Conservation (phyloP, 2,329 filamentous ascomycete genomes). For the Parascedosporium putredinis region DNA sequence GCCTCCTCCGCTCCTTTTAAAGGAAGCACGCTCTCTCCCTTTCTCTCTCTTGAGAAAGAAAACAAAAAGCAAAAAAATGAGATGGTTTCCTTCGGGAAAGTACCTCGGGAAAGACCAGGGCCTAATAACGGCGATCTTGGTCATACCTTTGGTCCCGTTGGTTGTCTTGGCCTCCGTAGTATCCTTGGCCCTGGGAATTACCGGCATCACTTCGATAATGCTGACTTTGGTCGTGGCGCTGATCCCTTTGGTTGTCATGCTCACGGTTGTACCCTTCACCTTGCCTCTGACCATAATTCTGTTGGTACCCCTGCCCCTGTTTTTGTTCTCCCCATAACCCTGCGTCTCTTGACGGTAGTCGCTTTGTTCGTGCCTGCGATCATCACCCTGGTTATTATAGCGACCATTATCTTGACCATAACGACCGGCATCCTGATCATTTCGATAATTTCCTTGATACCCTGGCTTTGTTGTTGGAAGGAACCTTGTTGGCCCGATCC, state of each 20-base stretch:
- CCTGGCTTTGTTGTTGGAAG: slow-evolving; percentile 9
- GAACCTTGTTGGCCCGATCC: slow-evolving; percentile 7
- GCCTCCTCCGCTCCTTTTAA: too few species aligned
- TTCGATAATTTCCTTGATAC: slow-evolving; percentile 6
- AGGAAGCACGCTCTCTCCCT: too few species aligned
- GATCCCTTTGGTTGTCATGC: slow-evolving; percentile 8
- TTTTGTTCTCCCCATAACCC: neutral
- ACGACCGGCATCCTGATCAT: neutral
- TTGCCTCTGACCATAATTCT: neutral
- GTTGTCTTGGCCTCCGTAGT: slow-evolving; percentile 16
- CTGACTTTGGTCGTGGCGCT: slow-evolving; percentile 12
- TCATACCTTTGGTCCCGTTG: slow-evolving; percentile 16
- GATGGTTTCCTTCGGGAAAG: too few species aligned
- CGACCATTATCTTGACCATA: slow-evolving; percentile 2
- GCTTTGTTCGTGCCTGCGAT: slow-evolving; percentile 6
- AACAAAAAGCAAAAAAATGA: too few species aligned
- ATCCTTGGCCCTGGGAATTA: slow-evolving; percentile 14
- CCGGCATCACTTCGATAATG: too few species aligned
- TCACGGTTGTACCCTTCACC: slow-evolving; percentile 4
- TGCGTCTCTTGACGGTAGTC: neutral
- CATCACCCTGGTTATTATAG: slow-evolving; percentile 12
- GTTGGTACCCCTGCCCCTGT: neutral
- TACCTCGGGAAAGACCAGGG: too few species aligned
- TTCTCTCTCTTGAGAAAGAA: too few species aligned
- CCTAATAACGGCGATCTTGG: slow-evolving; percentile 18